Conservation (phyloP, 345 rosid species). For the Theobroma cacao region DNA sequence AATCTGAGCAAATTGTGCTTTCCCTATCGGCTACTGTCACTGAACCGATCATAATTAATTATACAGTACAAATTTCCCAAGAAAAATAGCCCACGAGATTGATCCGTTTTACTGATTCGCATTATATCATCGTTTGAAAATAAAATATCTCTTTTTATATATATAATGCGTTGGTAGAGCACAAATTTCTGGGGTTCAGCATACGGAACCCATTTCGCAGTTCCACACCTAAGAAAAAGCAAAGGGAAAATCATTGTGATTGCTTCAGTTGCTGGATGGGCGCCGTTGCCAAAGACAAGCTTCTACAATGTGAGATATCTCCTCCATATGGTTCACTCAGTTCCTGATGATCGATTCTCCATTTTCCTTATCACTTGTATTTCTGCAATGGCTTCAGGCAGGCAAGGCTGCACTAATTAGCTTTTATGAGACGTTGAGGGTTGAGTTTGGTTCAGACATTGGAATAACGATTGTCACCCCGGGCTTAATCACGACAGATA, state of each 20-base stretch:
- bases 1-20: too few relatives aligned
- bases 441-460: conserved; percentile 38
- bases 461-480: conserved; percentile 52
- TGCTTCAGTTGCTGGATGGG: conserved; percentile 44
- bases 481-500: conserved; percentile 33
- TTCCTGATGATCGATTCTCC: background rate
- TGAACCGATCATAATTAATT: too few relatives aligned
- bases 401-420: conserved; percentile 50
- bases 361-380: background rate
- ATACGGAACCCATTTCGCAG: conserved; percentile 18
- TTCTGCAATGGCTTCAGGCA: conserved; percentile 30
- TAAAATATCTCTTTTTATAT: too few relatives aligned
- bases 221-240: conserved; percentile 35
- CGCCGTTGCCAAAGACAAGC: conserved; percentile 44
- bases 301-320: conserved; percentile 37
- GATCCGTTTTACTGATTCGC: too few relatives aligned
- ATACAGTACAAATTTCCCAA: too few relatives aligned
- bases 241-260: conserved; percentile 49
- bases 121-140: too few relatives aligned
- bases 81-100: too few relatives aligned
- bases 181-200: conserved; percentile 15
- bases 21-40: too few relatives aligned
- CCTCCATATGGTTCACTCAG: background rate
- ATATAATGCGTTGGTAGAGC: background rate
- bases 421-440: conserved; percentile 43